Base-by-base conservation (phyloP, 1,284 basidiomycete genomes). In the Ganoderma multipileum region DNA sequence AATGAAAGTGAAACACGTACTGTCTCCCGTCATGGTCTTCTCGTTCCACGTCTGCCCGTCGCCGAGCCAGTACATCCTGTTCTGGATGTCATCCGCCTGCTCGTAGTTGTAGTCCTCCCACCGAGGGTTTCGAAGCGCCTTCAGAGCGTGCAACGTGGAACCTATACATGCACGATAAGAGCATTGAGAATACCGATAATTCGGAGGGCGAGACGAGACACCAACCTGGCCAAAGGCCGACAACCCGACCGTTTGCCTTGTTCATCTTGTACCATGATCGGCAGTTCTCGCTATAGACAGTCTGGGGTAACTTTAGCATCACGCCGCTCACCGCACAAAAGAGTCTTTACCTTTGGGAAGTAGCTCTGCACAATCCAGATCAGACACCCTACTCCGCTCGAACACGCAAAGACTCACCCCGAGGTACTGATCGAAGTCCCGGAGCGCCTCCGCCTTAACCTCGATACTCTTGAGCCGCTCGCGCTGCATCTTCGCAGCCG, bases 101-200 rank as follows among this genome's bases (percentile, higher is more conserved):
- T 89, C 85, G 71, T 88, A 91, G 39, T 84, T 82, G 72, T 82
- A 91, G 72, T 91, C 90, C 71, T 91, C 90, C 89, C 89, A 91
- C 3, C 89, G 85, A 0, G 89, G 89, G 75, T 87, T 72, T 44
- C 80, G 78, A 16, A 91, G 76, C 0, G 85, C 81, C 44, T 81
- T 83, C 5, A 83, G 79, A 2, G 85, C 86, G 66, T 90, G 88
- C 20, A 89, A 78, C 59, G 82, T 81, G 0, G 89, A 89, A 14
- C 87, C 86, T 87, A 3, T 55, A 26, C 47, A 18, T 4, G 3
- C 12, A 12, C 26, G 28, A 7, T 11, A 12, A 8, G 6, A 28
- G 26, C 2, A 7, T 47, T 50, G 23, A 26, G 9, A 2, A 44
- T 9, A 36, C 6, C 11, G 18, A 26, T 12, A 18, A 1, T 4